Percentiles rank a stretch among this genome's conserved stretches.
Evolutionary conservation across 768 basidiomycete species (phyloP).

Genomic region (Mycena maculata): DNA sequence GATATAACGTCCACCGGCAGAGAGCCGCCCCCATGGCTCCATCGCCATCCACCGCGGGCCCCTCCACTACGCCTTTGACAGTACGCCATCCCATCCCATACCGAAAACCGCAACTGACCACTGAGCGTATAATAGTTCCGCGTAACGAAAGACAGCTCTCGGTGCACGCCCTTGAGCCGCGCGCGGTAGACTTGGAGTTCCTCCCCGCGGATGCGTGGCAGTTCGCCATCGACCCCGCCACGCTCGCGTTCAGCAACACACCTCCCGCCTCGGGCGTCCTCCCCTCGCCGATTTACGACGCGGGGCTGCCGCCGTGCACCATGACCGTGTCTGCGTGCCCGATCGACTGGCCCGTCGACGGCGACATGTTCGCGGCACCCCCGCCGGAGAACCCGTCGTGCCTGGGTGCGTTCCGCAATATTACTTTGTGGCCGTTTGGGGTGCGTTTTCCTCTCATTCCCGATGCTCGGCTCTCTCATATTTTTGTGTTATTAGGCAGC

Average conservation of each 20-base stretch:
- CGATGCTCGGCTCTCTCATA: background rate
- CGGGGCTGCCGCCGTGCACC: conserved; percentile 58
- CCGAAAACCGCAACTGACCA: background rate
- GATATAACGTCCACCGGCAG: conserved; percentile 38
- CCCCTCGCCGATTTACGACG: conserved; percentile 62
- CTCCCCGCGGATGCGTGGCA: conserved; percentile 61
- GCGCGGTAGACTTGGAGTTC: conserved; percentile 63
- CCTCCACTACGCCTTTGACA: conserved; percentile 67
- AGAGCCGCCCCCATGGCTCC: conserved; percentile 62
- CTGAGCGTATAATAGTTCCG: conserved; percentile 43
- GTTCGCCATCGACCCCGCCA: conserved; percentile 64
- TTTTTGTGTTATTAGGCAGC: conserved; percentile 45
- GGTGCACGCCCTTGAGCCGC: conserved; percentile 55
- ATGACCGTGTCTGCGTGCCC: conserved; percentile 63
- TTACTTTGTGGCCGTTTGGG: conserved; percentile 61
- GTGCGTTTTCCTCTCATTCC: conserved; percentile 45
- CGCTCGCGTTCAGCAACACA: conserved; percentile 51
- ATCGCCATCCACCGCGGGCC: conserved; percentile 67
- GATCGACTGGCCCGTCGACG: conserved; percentile 58
- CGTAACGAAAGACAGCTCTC: conserved; percentile 52
- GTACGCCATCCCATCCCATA: conserved; percentile 38
- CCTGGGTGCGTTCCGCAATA: conserved; percentile 52
- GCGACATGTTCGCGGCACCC: conserved; percentile 60
- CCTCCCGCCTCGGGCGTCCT: conserved; percentile 48
- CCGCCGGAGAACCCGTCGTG: conserved; percentile 60